Evolutionary conservation across 495 filamentous ascomycete species (phyloP), one percentile per base, ranked within the genome.

Genomic region (Xylaria cubensis): DNA sequence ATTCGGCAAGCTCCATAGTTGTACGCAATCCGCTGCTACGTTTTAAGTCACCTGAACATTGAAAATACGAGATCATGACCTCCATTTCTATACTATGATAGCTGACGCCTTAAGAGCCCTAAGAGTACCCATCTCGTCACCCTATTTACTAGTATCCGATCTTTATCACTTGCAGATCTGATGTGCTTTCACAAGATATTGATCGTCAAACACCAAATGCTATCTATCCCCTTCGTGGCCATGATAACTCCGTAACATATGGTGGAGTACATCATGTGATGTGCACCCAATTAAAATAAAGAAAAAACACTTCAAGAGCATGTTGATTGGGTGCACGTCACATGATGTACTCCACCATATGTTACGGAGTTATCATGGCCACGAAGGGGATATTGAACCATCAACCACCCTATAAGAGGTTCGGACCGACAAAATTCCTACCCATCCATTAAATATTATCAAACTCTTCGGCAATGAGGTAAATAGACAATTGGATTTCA

Each of bases 1-100:
- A 68, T 68, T 36, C 21, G 42, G 50, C n/a, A 46, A 69, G 46
- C 46, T 3, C 26, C 42, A 67, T 46, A 34, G 17, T 36, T 67
- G 46, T 41, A 53, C 64, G 46, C 48, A 67, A 67, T 34, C 46
- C 32, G 4, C 19, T 67, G 13, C 46, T 32, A 17, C 44, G 48
- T 29, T 29, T 41, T 17, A 53, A 15, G 39, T 67, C 64, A 53
- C 19, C 48, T 67, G 50, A n/a, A 44, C 36, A 67, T 26, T 17
- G 36, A 32, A 56, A n/a, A 67, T 36, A 67, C 65, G 36, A 42
- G 48, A 29, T 44, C 50, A 26, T 46, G 32, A 26, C 15, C 32
- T 53, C 9, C 48, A 67, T 39, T 67, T 19, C 17, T 29, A 42
- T 53, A 19, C 29, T 51, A 19, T 32, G 3, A 39, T 36, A 39